These are phyloP conservation scores for Francoa sonchifolia DNA, from an alignment of 441 rosid genomes.

Conservation along the genomic window DNA sequence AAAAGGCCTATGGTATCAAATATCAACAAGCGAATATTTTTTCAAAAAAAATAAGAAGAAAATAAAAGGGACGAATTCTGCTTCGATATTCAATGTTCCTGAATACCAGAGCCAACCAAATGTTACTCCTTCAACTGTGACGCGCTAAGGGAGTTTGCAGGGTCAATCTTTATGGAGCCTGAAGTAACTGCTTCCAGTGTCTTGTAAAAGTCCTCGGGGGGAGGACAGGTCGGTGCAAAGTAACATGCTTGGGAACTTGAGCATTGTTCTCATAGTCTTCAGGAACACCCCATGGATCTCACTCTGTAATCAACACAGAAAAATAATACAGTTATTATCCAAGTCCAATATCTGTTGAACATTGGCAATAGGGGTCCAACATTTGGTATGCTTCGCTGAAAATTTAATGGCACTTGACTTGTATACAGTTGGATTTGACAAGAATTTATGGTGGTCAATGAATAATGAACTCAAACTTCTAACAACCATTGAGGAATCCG, in stretches of 20 bases:
- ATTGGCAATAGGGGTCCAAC: too few relatives aligned
- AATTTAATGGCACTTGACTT: too few relatives aligned
- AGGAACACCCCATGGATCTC: slow-evolving; percentile 96
- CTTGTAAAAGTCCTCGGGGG: slow-evolving; percentile 70
- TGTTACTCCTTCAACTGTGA: slow-evolving; percentile 35
- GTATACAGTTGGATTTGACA: too few relatives aligned
- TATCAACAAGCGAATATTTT: slow-evolving; percentile 12
- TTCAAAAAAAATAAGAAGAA: slow-evolving; percentile 5
- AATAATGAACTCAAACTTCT: too few relatives aligned
- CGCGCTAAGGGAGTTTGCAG: slow-evolving; percentile 33
- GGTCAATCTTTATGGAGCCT: slow-evolving; percentile 20
- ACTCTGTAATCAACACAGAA: slow-evolving; percentile 30
- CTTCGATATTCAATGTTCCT: slow-evolving; percentile 9
- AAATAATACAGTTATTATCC: too few relatives aligned
- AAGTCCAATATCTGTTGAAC: too few relatives aligned
- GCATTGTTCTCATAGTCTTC: slow-evolving; percentile 81
- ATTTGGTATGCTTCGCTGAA: too few relatives aligned
- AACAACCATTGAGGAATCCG: too few relatives aligned
- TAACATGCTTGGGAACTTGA: slow-evolving; percentile 82
- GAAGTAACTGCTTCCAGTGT: slow-evolving; percentile 43
- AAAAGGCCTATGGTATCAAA: slow-evolving; percentile 17
- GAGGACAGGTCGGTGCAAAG: slow-evolving; percentile 80
- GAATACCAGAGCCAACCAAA: too few relatives aligned
- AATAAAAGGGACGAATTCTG: slow-evolving; percentile 10
- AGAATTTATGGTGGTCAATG: too few relatives aligned